Conservation (phyloP, 2,329 filamentous ascomycete genomes). For the Pseudocercospora crystallina region DNA sequence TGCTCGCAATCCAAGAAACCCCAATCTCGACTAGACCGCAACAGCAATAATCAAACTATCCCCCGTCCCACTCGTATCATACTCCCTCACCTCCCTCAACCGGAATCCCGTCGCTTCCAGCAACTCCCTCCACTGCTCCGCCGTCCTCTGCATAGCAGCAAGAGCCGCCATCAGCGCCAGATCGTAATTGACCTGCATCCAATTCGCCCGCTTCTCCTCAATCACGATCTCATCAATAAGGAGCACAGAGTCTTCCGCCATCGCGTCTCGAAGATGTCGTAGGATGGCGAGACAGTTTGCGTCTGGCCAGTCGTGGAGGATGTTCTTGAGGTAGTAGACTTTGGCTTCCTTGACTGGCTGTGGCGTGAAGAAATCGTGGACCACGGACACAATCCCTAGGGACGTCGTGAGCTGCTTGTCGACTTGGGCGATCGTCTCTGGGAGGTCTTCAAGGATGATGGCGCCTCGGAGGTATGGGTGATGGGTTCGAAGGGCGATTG, state of each 20-base stretch:
- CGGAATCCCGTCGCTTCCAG: background rate
- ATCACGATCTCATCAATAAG: conserved; percentile 27
- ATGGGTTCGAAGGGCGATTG: background rate
- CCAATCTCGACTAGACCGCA: no score
- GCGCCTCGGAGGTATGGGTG: background rate
- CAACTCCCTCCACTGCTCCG: conserved; percentile 7
- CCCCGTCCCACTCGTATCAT: no score
- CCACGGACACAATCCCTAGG: conserved; percentile 11
- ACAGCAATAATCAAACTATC: no score
- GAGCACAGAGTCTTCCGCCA: conserved; percentile 25
- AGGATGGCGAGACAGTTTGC: conserved; percentile 10
- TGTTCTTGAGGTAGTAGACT: conserved; percentile 8
- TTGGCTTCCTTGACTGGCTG: conserved; percentile 11
- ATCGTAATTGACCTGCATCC: conserved; percentile 12
- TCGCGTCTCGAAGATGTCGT: conserved; percentile 23
- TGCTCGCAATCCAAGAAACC: no score
- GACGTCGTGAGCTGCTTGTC: no score
- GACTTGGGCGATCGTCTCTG: conserved; percentile 7
- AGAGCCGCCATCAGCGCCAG: conserved; percentile 16
- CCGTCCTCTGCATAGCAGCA: conserved; percentile 10
- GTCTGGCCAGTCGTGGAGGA: conserved; percentile 23
- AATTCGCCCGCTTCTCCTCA: conserved; percentile 12
- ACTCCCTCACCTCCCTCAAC: no score
- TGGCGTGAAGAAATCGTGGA: conserved; percentile 14
- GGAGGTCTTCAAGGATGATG: background rate